These are phyloP conservation scores for Tuber borchii DNA, from an alignment of 495 filamentous ascomycete genomes.

Conservation along the genomic window DNA sequence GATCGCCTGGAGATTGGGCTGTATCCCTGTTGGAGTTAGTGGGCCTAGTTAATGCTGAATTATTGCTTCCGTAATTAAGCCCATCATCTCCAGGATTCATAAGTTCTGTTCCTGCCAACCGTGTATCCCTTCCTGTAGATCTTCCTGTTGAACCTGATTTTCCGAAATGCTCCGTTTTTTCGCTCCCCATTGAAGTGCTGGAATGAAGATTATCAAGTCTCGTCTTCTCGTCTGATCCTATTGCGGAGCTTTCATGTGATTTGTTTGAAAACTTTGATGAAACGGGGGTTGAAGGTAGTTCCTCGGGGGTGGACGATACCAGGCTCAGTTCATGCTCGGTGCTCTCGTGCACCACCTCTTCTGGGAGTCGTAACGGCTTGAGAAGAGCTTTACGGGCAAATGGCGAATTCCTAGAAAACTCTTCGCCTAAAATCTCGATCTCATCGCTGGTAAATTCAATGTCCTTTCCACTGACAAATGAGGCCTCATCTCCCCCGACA, in stretches of 20 bases:
- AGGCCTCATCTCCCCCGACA: constrained; percentile 27
- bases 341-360: background rate
- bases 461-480: constrained; percentile 4
- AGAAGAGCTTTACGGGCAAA: background rate
- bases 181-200: background rate
- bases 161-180: background rate
- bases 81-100: background rate
- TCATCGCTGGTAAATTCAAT: constrained; percentile 1
- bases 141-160: background rate
- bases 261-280: background rate
- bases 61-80: background rate
- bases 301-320: background rate
- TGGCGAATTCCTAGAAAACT: background rate
- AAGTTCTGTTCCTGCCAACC: background rate
- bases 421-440: background rate
- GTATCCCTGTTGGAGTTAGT: background rate
- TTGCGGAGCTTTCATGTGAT: background rate
- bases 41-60: background rate
- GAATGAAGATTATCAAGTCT: background rate
- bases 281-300: background rate
- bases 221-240: background rate
- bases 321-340: background rate
- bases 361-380: background rate
- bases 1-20: background rate
- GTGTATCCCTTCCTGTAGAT: background rate